phyloP scores from a whole-genome alignment of 1,284 basidiomycete genomes.

The Phellinidium pouzarii region DNA sequence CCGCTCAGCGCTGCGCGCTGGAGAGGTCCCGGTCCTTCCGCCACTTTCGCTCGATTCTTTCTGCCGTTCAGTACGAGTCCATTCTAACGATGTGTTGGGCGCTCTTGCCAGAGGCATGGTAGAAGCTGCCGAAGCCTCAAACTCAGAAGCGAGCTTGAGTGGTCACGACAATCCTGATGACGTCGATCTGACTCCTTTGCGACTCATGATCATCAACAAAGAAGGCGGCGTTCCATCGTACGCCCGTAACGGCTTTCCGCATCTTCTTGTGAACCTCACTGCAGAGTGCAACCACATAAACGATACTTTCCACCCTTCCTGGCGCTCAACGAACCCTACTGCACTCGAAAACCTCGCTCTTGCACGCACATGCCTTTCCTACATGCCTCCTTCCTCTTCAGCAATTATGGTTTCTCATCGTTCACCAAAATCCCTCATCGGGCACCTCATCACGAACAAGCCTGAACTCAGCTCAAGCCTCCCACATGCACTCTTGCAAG shows the following conservation, averaged over 20 bases:
- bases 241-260: slow-evolving; percentile 89
- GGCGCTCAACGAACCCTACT: slow-evolving; percentile 79
- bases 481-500: slow-evolving; percentile 86
- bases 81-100: slow-evolving; percentile 87
- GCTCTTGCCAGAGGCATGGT: slow-evolving; percentile 88
- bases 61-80: slow-evolving; percentile 79
- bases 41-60: slow-evolving; percentile 91
- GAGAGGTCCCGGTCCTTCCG: slow-evolving; percentile 95
- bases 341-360: slow-evolving; percentile 86
- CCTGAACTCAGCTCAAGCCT: slow-evolving; percentile 94
- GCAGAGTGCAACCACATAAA: slow-evolving; percentile 87
- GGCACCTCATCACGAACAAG: slow-evolving; percentile 97
- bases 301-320: slow-evolving; percentile 75
- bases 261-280: slow-evolving; percentile 91
- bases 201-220: slow-evolving; percentile 96
- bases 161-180: slow-evolving; percentile 25
- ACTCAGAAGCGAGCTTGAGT: slow-evolving; percentile 18
- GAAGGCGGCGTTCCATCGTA: slow-evolving; percentile 98
- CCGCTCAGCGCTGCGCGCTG: slow-evolving; percentile 80
- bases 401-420: slow-evolving; percentile 97
- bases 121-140: slow-evolving; percentile 40
- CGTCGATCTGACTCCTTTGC: slow-evolving; percentile 81
- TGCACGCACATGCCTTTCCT: slow-evolving; percentile 79
- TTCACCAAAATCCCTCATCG: slow-evolving; percentile 91
- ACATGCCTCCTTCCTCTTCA: slow-evolving; percentile 92